phyloP scores from a whole-genome alignment of 805 yeast genomes.

The Wickerhamomyces pijperi region DNA sequence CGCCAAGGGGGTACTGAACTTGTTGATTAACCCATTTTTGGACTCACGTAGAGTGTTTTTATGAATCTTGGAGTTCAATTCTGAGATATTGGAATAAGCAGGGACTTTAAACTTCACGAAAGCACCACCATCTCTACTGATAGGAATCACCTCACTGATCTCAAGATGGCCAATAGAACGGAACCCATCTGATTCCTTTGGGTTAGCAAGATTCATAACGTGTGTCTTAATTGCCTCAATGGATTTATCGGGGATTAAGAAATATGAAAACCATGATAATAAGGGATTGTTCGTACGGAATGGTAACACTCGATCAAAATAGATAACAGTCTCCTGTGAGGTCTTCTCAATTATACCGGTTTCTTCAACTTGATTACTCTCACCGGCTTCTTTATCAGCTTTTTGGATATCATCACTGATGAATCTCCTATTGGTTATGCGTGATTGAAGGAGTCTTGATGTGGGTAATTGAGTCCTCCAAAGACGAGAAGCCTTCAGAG shows the following conservation, averaged over 20 bases:
- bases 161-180: constrained; percentile 30
- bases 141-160: constrained; percentile 53
- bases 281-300: constrained; percentile 33
- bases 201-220: constrained; percentile 28
- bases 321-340: constrained; percentile 38
- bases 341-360: constrained; percentile 47
- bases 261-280: constrained; percentile 29
- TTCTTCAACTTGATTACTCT: constrained; percentile 38
- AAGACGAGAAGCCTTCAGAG: no score
- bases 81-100: constrained; percentile 33
- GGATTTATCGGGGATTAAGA: constrained; percentile 24
- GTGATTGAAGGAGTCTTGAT: no score
- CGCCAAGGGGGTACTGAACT: constrained; percentile 40
- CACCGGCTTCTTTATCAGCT: constrained; percentile 40
- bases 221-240: constrained; percentile 29
- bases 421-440: no score
- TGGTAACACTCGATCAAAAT: constrained; percentile 46
- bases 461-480: no score
- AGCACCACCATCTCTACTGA: constrained; percentile 86
- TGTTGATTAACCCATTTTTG: constrained; percentile 25
- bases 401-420: constrained; percentile 29
- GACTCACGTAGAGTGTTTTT: constrained; percentile 31
- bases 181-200: constrained; percentile 15
- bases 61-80: constrained; percentile 41
- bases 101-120: constrained; percentile 72